Conservation (phyloP, 225 moss, liverwort and hornwort species). For the Marchantia polymorpha region DNA sequence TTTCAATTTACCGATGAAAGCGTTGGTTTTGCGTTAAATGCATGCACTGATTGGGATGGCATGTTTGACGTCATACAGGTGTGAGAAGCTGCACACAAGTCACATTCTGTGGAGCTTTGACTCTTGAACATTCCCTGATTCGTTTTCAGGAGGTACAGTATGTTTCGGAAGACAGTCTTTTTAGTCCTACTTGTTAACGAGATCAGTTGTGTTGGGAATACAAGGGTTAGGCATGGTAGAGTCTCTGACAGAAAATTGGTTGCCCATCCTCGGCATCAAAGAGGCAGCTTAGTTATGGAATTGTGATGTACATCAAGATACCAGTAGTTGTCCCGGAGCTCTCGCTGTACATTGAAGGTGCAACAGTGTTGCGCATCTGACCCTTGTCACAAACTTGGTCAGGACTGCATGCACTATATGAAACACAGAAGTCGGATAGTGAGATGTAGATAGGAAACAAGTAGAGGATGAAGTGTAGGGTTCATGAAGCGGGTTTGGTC, state of each 20-base stretch:
- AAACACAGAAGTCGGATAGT: not conserved
- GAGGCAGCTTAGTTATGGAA: not conserved
- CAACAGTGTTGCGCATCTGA: not conserved
- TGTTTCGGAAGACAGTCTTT: not conserved
- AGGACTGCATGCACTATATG: slow-evolving; percentile 1
- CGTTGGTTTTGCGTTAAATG: not conserved
- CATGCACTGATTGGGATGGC: not conserved
- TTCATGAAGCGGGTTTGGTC: slow-evolving; percentile 2
- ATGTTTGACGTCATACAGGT: slow-evolving; percentile 6
- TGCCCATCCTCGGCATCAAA: slow-evolving; percentile 1
- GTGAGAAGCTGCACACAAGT: slow-evolving; percentile 6
- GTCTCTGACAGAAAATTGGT: slow-evolving; percentile 11
- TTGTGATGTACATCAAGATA: not conserved
- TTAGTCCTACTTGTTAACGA: not conserved
- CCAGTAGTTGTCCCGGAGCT: slow-evolving; percentile 5
- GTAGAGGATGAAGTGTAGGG: slow-evolving; percentile 7
- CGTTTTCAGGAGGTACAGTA: slow-evolving; percentile 21
- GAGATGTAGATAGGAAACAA: slow-evolving; percentile 17
- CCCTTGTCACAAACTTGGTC: not conserved
- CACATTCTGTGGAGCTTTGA: slow-evolving; percentile 9
- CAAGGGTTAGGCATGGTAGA: slow-evolving; percentile 17
- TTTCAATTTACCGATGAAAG: no score
- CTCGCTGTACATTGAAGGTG: slow-evolving; percentile 12
- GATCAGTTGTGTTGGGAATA: slow-evolving; percentile 7
- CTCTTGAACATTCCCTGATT: slow-evolving; percentile 18